Conservation (phyloP, 345 rosid genomes). For the Salix caprea region DNA sequence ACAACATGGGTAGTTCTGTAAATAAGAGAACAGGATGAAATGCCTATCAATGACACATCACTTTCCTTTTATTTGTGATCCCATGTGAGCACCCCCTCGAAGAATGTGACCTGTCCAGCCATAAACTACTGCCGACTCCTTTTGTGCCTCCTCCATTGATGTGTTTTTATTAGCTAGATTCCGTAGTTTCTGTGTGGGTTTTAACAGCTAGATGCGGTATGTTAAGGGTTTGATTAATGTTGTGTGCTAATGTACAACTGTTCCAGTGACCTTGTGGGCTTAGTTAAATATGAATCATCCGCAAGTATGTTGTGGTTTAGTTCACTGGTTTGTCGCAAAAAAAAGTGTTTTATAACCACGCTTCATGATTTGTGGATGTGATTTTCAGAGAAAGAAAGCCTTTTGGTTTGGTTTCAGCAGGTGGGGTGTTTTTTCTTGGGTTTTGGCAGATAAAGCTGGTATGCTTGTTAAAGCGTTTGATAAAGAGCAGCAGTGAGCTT, state of each 20-base stretch:
- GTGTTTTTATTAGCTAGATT: conserved; percentile 2
- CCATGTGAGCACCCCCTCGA: conserved; percentile 61
- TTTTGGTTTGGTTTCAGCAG: conserved; percentile 24
- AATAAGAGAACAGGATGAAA: background rate
- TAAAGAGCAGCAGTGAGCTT: conserved; percentile 17
- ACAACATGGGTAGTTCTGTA: conserved; percentile 12
- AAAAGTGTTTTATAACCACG: conserved; percentile 21
- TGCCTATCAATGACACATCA: conserved; percentile 24
- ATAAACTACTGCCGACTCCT: conserved; percentile 28
- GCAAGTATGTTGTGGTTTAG: conserved; percentile 12
- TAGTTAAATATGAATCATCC: conserved; percentile 14
- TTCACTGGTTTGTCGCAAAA: conserved; percentile 19
- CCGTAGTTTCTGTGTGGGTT: background rate
- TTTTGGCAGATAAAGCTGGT: conserved; percentile 28
- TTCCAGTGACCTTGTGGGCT: background rate
- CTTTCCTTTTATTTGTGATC: conserved; percentile 40
- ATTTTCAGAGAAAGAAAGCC: conserved; percentile 28
- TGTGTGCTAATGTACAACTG: background rate
- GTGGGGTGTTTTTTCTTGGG: conserved; percentile 1
- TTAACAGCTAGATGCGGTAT: background rate
- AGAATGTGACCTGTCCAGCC: conserved; percentile 41
- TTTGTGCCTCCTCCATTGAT: conserved; percentile 15
- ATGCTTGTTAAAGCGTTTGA: conserved; percentile 14
- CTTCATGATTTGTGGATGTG: conserved; percentile 31
- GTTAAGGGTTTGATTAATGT: too few relatives aligned